Evolutionary conservation across 78 protist genomes (phyloP).

Genomic region (Diacronema lutheri): DNA sequence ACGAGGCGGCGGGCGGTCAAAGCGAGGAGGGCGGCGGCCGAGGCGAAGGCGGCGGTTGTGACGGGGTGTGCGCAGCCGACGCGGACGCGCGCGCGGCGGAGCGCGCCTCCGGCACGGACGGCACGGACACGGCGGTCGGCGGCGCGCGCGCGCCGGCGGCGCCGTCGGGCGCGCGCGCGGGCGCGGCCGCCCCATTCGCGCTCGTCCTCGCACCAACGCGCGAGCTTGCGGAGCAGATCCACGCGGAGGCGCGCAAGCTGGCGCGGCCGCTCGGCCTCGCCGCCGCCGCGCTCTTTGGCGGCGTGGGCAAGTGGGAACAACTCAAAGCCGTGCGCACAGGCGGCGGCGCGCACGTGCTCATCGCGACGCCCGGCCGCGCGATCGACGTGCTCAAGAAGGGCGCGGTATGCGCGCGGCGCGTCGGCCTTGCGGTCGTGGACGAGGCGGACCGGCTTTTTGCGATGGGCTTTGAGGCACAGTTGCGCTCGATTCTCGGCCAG

Average conservation of each 20-base stretch:
- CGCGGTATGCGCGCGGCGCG: background rate
- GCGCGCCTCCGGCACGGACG: too few species aligned
- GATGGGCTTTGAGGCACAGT: constrained; percentile 80
- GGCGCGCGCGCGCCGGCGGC: too few species aligned
- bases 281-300: constrained; percentile 66
- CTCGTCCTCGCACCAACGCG: constrained; percentile 75
- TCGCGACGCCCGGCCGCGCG: constrained; percentile 55
- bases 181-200: constrained; percentile 76
- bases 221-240: constrained; percentile 75
- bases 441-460: constrained; percentile 86
- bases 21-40: too few species aligned
- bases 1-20: too few species aligned
- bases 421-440: constrained; percentile 61
- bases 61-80: too few species aligned
- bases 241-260: constrained; percentile 37
- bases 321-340: constrained; percentile 38
- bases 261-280: background rate
- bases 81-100: too few species aligned
- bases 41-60: too few species aligned
- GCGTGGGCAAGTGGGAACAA: constrained; percentile 68
- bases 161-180: constrained; percentile 11
- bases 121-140: too few species aligned
- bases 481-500: constrained; percentile 50
- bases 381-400: constrained; percentile 25
- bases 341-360: constrained; percentile 17